A percentile compares a stretch with the other conserved stretches of the same genome.
These are phyloP conservation scores for Apiospora arundinis DNA, from an alignment of 2,329 filamentous ascomycete species.

Conservation along the genomic window DNA sequence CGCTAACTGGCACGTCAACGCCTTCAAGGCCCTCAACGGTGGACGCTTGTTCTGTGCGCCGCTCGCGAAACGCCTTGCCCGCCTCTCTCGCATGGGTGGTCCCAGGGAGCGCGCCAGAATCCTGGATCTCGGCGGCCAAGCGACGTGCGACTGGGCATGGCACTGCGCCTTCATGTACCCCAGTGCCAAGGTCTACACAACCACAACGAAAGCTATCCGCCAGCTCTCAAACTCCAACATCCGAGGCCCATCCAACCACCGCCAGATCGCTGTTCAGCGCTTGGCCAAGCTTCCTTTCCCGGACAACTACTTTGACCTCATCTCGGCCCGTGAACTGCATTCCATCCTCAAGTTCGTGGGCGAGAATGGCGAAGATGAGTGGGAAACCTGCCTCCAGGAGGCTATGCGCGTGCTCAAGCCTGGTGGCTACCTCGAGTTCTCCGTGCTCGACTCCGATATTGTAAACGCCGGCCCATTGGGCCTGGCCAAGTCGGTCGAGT, in stretches of 20 bases:
- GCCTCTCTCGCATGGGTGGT: slow-evolving; percentile 58
- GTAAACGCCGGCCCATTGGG: slow-evolving; percentile 82
- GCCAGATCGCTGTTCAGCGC: slow-evolving; percentile 77
- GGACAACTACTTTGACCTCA: slow-evolving; percentile 85
- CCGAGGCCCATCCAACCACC: slow-evolving; percentile 86
- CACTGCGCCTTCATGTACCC: slow-evolving; percentile 86
- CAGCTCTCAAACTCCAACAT: slow-evolving; percentile 77
- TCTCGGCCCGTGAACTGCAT: slow-evolving; percentile 88
- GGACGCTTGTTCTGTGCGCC: slow-evolving; percentile 70
- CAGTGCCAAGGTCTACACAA: slow-evolving; percentile 85
- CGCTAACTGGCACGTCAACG: slow-evolving; percentile 67
- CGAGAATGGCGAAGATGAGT: slow-evolving; percentile 79
- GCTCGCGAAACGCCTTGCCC: slow-evolving; percentile 65
- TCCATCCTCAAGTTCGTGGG: slow-evolving; percentile 77
- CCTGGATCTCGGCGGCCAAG: slow-evolving; percentile 85
- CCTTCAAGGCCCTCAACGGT: slow-evolving; percentile 66
- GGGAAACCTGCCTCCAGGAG: slow-evolving; percentile 83
- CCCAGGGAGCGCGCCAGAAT: slow-evolving; percentile 67
- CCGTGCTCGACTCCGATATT: slow-evolving; percentile 87
- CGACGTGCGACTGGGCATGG: slow-evolving; percentile 95
- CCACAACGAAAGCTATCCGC: slow-evolving; percentile 74
- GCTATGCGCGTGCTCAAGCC: slow-evolving; percentile 92
- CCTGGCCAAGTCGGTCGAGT: slow-evolving; percentile 86
- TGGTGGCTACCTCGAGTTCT: slow-evolving; percentile 91
- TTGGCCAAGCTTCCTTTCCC: slow-evolving; percentile 86